Evolutionary conservation across 441 rosid species (phyloP).

Genomic region (Lagerstroemia fauriei): DNA sequence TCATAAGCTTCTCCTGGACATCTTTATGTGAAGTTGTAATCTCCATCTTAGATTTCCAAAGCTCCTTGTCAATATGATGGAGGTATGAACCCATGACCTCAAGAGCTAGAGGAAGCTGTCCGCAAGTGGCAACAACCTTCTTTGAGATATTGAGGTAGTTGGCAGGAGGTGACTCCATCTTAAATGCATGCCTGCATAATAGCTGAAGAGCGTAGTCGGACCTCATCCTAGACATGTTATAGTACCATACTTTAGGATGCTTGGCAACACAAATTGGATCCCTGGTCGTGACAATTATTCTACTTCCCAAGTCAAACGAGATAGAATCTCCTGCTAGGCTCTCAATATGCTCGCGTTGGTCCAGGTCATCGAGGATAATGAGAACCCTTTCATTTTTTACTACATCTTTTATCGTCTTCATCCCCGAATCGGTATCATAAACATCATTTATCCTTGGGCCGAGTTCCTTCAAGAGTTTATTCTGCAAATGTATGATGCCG

Average conservation of each 20-base stretch:
- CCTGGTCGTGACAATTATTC: conserved; percentile 13
- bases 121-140: not conserved
- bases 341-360: not conserved
- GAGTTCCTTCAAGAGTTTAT: not conserved
- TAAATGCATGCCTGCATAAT: conserved; percentile 11
- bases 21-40: not conserved
- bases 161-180: not conserved
- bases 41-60: conserved; percentile 2
- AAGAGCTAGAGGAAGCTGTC: conserved; percentile 6
- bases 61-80: too few relatives aligned
- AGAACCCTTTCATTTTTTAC: conserved; percentile 6
- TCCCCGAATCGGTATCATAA: not conserved
- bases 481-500: not conserved
- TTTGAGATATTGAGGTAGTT: not conserved
- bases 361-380: not conserved
- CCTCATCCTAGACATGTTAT: not conserved
- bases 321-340: not conserved
- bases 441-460: not conserved
- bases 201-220: not conserved
- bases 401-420: not conserved
- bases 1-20: not conserved
- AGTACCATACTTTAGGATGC: not conserved
- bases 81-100: conserved; percentile 14
- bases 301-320: conserved; percentile 3
- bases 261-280: fast-evolving